phyloP scores from a whole-genome alignment of 441 rosid genomes.

The Pelargonium australe region DNA sequence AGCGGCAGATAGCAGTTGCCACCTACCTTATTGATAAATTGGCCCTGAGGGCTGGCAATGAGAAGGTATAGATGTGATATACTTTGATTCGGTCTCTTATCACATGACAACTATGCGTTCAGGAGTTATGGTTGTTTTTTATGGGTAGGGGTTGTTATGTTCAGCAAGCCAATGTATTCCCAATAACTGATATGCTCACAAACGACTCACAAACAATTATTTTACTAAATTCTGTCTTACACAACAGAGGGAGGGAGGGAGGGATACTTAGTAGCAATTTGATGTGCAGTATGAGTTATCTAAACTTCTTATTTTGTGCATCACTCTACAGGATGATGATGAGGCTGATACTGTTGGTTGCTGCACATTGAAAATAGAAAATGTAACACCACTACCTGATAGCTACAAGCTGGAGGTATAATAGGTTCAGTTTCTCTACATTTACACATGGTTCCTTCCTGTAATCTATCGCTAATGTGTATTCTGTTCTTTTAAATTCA shows the following conservation, averaged over 20 bases:
- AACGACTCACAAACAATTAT: too few relatives aligned
- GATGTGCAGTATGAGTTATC: background rate
- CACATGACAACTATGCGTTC: too few relatives aligned
- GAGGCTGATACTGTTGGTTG: slow-evolving; percentile 99
- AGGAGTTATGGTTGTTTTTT: background rate
- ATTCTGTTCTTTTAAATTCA: slow-evolving; percentile 33
- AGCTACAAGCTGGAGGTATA: slow-evolving; percentile 67
- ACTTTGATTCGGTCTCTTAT: too few relatives aligned
- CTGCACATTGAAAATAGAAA: slow-evolving; percentile 95
- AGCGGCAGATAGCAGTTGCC: slow-evolving; percentile 93
- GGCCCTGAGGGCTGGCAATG: slow-evolving; percentile 99
- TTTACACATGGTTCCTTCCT: background rate
- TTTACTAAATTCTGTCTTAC: background rate
- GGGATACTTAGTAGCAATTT: background rate
- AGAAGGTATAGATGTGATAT: slow-evolving; percentile 61
- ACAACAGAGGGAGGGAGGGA: too few relatives aligned
- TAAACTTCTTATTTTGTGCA: background rate
- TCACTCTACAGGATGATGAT: slow-evolving; percentile 72
- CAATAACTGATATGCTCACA: too few relatives aligned
- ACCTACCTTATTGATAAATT: slow-evolving; percentile 94
- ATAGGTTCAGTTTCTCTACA: slow-evolving; percentile 1
- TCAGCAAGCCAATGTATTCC: too few relatives aligned
- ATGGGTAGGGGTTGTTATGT: too few relatives aligned
- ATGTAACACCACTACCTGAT: slow-evolving; percentile 84
- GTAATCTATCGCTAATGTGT: slow-evolving; percentile 12